These are phyloP conservation scores for Neofusicoccum sp. DNA, from an alignment of 2,329 filamentous ascomycete genomes.

Conservation along the genomic window DNA sequence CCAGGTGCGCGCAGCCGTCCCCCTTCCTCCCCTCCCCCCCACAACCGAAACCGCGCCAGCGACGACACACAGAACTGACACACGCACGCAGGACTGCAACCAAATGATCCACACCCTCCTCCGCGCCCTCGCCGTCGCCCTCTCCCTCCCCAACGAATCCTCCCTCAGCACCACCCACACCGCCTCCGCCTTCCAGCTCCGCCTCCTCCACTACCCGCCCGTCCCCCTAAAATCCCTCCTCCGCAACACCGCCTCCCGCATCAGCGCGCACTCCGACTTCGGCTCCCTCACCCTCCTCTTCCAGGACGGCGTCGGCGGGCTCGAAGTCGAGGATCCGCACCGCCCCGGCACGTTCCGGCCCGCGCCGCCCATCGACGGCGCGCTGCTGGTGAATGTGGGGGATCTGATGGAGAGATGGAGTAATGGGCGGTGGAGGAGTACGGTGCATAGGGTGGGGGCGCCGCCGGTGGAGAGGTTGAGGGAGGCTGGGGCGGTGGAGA, in stretches of 20 bases:
- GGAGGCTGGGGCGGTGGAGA: background rate
- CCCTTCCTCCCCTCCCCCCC: too few species aligned
- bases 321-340: conserved; percentile 38
- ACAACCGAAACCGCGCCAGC: too few species aligned
- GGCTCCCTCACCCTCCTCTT: conserved; percentile 44
- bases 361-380: conserved; percentile 31
- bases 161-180: conserved; percentile 28
- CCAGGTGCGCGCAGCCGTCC: conserved; percentile 22
- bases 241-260: conserved; percentile 29
- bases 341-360: conserved; percentile 28
- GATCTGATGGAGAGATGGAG: conserved; percentile 42
- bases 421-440: conserved; percentile 36
- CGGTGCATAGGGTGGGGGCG: conserved; percentile 40
- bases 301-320: conserved; percentile 42
- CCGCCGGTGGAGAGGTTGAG: conserved; percentile 23
- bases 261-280: conserved; percentile 45
- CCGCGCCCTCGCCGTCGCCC: conserved; percentile 27
- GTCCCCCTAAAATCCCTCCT: conserved; percentile 29
- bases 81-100: background rate
- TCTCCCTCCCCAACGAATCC: conserved; percentile 21
- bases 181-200: conserved; percentile 32
- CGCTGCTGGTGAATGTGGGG: conserved; percentile 41
- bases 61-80: too few species aligned
- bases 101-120: conserved; percentile 28
- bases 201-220: conserved; percentile 41